Percentiles rank a stretch among this genome's conserved stretches.
These are phyloP conservation scores for Solanum hybrid DNA, from an alignment of 305 asterid genomes.

Conservation along the genomic window DNA sequence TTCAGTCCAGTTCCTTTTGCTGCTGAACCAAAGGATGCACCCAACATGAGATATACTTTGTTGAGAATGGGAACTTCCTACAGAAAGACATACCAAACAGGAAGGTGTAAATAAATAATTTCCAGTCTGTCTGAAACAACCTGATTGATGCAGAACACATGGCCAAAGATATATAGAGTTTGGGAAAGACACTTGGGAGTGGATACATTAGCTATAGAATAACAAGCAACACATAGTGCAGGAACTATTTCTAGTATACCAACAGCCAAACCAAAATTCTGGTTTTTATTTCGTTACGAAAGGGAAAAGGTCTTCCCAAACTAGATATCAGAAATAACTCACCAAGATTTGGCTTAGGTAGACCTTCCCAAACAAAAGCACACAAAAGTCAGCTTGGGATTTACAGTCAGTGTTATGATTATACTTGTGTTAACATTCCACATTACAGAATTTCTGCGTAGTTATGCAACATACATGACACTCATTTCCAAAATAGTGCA, in stretches of 20 bases:
- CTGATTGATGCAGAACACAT: constrained; percentile 19
- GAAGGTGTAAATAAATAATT: constrained; percentile 1
- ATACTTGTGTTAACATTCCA: background rate
- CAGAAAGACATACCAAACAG: constrained; percentile 4
- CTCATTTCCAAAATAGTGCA: background rate
- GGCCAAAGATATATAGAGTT: background rate
- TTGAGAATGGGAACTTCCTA: constrained; percentile 81
- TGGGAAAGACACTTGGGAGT: background rate
- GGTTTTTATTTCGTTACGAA: background rate
- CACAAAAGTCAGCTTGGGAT: background rate
- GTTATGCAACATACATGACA: background rate
- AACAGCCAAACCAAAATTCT: background rate
- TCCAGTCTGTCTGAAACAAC: background rate
- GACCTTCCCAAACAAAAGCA: background rate
- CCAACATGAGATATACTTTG: constrained; percentile 64
- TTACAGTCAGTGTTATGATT: background rate
- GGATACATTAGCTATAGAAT: background rate
- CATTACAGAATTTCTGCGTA: background rate
- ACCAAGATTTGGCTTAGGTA: background rate
- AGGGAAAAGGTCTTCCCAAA: background rate
- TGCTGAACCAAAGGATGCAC: constrained; percentile 97
- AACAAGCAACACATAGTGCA: background rate
- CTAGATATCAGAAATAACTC: background rate
- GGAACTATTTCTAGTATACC: background rate
- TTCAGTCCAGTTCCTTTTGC: constrained; percentile 98